Evolutionary conservation across 2,329 filamentous ascomycete species (phyloP).

Genomic region (Aureobasidium zeae): DNA sequence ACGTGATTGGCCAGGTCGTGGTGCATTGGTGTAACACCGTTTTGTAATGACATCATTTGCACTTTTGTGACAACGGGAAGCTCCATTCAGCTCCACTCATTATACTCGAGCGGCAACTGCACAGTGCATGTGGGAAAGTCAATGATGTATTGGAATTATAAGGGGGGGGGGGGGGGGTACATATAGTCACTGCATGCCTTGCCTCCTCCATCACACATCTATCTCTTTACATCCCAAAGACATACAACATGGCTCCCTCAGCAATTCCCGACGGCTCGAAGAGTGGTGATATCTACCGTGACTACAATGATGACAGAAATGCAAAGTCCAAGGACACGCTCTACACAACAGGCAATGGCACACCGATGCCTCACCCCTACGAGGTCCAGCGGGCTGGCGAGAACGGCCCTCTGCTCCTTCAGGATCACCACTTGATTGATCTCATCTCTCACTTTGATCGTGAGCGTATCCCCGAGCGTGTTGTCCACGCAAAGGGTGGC

Average conservation of each 20-base stretch:
- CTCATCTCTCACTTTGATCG: slow-evolving; percentile 43
- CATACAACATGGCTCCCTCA: slow-evolving; percentile 22
- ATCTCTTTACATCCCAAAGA: no score
- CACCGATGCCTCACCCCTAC: slow-evolving; percentile 40
- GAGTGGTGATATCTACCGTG: slow-evolving; percentile 32
- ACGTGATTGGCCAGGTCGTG: not conserved
- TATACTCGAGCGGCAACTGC: no score
- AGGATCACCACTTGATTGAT: slow-evolving; percentile 44
- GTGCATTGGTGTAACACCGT: no score
- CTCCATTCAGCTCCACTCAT: no score
- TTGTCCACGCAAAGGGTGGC: slow-evolving; percentile 43
- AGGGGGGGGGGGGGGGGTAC: no score
- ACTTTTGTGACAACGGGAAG: no score
- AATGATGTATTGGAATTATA: no score
- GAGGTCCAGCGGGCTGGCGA: slow-evolving; percentile 48
- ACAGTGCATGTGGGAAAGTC: no score
- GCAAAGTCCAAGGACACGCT: slow-evolving; percentile 36
- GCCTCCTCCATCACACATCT: no score
- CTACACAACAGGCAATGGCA: slow-evolving; percentile 49
- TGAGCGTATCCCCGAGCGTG: slow-evolving; percentile 42
- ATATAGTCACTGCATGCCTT: no score
- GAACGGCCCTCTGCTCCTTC: slow-evolving; percentile 49
- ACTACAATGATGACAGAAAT: slow-evolving; percentile 39
- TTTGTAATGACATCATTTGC: no score
- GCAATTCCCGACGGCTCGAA: slow-evolving; percentile 24